Conservation (phyloP, 495 filamentous ascomycete species). For the Daldinia decipiens region DNA sequence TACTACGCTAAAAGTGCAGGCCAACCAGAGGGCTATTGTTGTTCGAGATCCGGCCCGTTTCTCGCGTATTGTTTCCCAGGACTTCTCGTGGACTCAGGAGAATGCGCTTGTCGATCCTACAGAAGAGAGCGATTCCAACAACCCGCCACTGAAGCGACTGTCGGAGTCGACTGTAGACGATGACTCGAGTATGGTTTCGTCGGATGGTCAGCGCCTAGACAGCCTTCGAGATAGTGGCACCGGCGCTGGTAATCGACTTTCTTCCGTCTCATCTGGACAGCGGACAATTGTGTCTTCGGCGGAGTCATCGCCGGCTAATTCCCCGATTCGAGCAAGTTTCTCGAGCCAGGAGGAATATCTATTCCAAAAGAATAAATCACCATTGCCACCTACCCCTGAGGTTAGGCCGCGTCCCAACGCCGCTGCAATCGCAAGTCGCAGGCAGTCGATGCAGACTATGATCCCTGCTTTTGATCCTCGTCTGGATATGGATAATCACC, state of each 20-base stretch:
- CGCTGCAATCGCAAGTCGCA: slow-evolving; percentile 60
- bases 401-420: slow-evolving; percentile 62
- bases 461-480: slow-evolving; percentile 54
- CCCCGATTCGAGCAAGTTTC: slow-evolving; percentile 60
- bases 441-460: slow-evolving; percentile 63
- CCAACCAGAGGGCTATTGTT: slow-evolving; percentile 62
- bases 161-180: slow-evolving; percentile 50
- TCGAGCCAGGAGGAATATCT: slow-evolving; percentile 51
- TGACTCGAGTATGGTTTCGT: slow-evolving; percentile 59
- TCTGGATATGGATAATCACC: slow-evolving; percentile 34
- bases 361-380: slow-evolving; percentile 30
- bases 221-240: slow-evolving; percentile 58
- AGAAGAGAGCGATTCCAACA: slow-evolving; percentile 30
- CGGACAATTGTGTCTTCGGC: slow-evolving; percentile 65
- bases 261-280: slow-evolving; percentile 69
- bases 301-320: slow-evolving; percentile 63
- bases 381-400: slow-evolving; percentile 40
- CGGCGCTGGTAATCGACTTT: slow-evolving; percentile 63
- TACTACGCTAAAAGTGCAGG: slow-evolving; percentile 56
- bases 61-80: slow-evolving; percentile 50
- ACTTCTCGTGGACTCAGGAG: slow-evolving; percentile 50
- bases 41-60: slow-evolving; percentile 62
- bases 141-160: slow-evolving; percentile 25
- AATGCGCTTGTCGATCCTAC: slow-evolving; percentile 34
- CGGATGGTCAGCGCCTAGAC: slow-evolving; percentile 62